Conservation (phyloP, 2,329 filamentous ascomycete species). For the Tolypocladium tropicale region DNA sequence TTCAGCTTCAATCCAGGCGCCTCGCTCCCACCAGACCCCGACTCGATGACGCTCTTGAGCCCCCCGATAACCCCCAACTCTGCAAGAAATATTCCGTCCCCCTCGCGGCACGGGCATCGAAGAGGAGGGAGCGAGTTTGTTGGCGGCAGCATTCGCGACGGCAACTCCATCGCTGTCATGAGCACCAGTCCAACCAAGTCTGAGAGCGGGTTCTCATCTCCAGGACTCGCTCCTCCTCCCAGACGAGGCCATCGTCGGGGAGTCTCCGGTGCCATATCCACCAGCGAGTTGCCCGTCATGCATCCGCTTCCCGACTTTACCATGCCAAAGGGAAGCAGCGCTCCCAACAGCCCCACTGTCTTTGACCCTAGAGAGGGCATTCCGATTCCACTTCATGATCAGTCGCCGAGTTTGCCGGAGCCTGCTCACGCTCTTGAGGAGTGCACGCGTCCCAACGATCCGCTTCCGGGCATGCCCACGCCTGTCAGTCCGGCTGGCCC, state of each 20-base stretch:
- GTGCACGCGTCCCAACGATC: background rate
- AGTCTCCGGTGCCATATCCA: conserved; percentile 69
- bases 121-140: conserved; percentile 82
- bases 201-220: conserved; percentile 46
- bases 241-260: conserved; percentile 61
- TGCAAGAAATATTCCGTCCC: conserved; percentile 38
- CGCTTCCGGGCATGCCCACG: background rate
- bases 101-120: conserved; percentile 61
- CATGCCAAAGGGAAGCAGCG: conserved; percentile 48
- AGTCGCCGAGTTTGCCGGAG: conserved; percentile 4
- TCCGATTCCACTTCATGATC: conserved; percentile 12
- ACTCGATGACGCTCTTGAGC: conserved; percentile 30
- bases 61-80: conserved; percentile 47
- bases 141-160: conserved; percentile 55
- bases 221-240: conserved; percentile 37
- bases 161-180: conserved; percentile 49
- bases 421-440: background rate
- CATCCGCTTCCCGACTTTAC: conserved; percentile 44
- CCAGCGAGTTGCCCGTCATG: conserved; percentile 69
- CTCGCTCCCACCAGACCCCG: conserved; percentile 21
- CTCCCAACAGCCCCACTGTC: conserved; percentile 49
- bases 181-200: conserved; percentile 61
- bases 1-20: conserved; percentile 48
- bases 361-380: conserved; percentile 19
- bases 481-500: conserved; percentile 1